These are phyloP conservation scores for Chlorella sp. DNA, from an alignment of 139 green algal genomes.

Conservation along the genomic window DNA sequence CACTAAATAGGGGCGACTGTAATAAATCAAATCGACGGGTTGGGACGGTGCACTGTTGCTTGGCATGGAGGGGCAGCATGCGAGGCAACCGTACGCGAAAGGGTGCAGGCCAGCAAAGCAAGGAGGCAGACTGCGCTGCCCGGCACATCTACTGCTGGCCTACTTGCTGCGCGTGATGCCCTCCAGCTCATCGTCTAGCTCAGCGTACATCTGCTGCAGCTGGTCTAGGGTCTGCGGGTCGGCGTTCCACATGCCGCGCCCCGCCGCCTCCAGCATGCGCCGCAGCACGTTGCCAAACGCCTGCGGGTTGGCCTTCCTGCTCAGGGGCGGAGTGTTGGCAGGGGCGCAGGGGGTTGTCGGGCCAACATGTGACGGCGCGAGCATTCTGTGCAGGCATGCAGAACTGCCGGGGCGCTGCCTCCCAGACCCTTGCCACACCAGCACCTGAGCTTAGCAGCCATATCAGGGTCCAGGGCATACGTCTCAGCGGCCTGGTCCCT, in stretches of 20 bases:
- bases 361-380: too few species aligned
- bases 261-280: conserved; percentile 93
- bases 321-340: background rate
- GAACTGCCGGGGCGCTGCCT: too few species aligned
- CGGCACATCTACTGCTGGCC: too few species aligned
- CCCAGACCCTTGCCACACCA: too few species aligned
- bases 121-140: too few species aligned
- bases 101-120: too few species aligned
- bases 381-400: too few species aligned
- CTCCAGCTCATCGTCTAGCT: conserved; percentile 95
- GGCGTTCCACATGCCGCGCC: conserved; percentile 93
- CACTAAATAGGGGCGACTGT: background rate
- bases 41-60: too few species aligned
- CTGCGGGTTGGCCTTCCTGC: conserved; percentile 52
- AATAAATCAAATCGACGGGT: background rate
- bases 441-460: conserved; percentile 75
- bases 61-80: too few species aligned
- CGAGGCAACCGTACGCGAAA: too few species aligned
- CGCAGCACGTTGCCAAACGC: conserved; percentile 86
- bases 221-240: conserved; percentile 67
- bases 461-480: conserved; percentile 90
- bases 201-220: conserved; percentile 79
- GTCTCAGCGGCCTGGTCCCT: conserved; percentile 87
- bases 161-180: conserved; percentile 57
- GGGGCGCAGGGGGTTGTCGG: background rate